phyloP scores from a whole-genome alignment of 2,329 filamentous ascomycete species.

The Arachnomyces sp. region DNA sequence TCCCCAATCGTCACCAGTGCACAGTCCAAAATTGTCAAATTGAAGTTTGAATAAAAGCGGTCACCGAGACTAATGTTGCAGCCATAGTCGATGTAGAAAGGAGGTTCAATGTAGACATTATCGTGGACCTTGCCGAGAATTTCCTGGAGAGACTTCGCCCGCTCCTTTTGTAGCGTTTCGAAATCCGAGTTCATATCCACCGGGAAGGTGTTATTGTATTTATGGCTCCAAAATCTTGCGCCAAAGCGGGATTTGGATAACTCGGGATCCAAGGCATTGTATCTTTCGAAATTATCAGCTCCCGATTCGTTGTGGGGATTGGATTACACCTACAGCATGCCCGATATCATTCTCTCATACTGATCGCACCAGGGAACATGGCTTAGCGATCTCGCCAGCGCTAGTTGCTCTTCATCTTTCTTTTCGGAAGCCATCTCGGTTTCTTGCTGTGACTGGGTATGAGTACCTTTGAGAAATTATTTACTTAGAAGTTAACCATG shows the following conservation, averaged over 20 bases:
- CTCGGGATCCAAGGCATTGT: constrained; percentile 43
- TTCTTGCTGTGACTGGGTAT: too few relatives aligned
- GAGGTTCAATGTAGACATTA: constrained; percentile 51
- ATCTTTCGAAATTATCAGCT: constrained; percentile 29
- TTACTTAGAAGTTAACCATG: too few relatives aligned
- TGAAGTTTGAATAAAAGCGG: constrained; percentile 56
- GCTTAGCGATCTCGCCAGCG: too few relatives aligned
- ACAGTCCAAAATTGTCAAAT: constrained; percentile 48
- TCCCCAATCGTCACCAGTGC: constrained; percentile 46
- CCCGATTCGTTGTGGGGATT: background rate
- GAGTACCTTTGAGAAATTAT: too few relatives aligned
- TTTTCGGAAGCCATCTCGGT: too few relatives aligned
- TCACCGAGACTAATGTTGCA: constrained; percentile 54
- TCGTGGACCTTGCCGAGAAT: constrained; percentile 45
- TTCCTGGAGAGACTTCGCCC: constrained; percentile 42
- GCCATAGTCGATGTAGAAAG: constrained; percentile 55
- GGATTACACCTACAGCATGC: constrained; percentile 15
- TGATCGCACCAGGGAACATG: constrained; percentile 19
- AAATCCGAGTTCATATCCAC: constrained; percentile 32
- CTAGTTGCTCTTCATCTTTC: too few relatives aligned
- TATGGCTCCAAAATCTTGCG: constrained; percentile 48
- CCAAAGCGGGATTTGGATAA: constrained; percentile 45
- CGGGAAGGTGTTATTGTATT: constrained; percentile 52
- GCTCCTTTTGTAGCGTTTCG: constrained; percentile 31
- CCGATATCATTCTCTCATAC: constrained; percentile 21